Evolutionary conservation across 148 eudicot species (phyloP).

Genomic region (Vaccinium corymbosum): DNA sequence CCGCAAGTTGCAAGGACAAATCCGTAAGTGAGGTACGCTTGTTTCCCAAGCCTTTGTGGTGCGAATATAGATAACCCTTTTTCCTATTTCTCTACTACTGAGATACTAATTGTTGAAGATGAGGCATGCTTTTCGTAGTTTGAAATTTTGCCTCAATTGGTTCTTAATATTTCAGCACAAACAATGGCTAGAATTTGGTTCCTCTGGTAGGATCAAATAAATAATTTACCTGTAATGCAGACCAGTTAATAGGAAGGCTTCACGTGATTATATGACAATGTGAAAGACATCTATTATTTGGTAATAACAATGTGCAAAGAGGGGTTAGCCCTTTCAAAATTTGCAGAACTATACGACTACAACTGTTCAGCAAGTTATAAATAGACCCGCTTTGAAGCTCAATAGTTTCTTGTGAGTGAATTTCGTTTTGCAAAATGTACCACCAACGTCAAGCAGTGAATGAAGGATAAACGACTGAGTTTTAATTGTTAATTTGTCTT

Average conservation of each 20-base stretch:
- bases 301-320: background rate
- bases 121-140: background rate
- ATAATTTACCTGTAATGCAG: background rate
- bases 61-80: background rate
- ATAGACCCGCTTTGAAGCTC: background rate
- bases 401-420: background rate
- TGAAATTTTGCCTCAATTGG: background rate
- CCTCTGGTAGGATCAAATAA: background rate
- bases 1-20: conserved; percentile 37
- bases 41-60: background rate
- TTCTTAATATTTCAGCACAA: too few relatives aligned
- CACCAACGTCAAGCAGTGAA: background rate
- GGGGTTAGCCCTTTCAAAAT: background rate
- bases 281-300: background rate
- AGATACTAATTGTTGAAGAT: background rate
- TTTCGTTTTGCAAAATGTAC: too few relatives aligned
- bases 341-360: background rate
- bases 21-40: conserved; percentile 60
- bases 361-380: background rate
- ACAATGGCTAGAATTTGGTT: background rate
- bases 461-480: background rate
- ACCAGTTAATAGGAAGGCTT: background rate
- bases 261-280: background rate
- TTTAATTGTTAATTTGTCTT: background rate
- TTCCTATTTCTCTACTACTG: background rate